These are phyloP conservation scores for Umbelopsis ramanniana DNA, from an alignment of 192 early-diverging fungal species.

Conservation along the genomic window DNA sequence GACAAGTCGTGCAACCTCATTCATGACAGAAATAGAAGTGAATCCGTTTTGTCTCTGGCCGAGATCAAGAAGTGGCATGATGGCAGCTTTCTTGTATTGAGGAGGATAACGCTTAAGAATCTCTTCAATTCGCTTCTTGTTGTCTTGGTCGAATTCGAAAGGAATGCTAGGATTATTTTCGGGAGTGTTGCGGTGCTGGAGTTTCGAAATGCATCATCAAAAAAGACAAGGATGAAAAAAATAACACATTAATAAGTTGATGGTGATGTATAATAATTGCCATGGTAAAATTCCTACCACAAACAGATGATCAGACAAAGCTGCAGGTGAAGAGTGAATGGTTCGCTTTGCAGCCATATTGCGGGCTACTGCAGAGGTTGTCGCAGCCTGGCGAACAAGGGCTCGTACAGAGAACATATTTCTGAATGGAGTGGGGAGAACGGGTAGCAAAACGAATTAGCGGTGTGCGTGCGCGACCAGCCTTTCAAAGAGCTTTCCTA, in stretches of 20 bases:
- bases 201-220: neutral
- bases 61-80: constrained; percentile 93
- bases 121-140: constrained; percentile 76
- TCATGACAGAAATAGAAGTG: constrained; percentile 95
- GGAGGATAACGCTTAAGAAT: constrained; percentile 94
- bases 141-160: constrained; percentile 87
- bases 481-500: constrained; percentile 17
- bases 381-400: constrained; percentile 47
- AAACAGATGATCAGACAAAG: constrained; percentile 60
- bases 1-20: constrained; percentile 90
- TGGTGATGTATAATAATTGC: neutral
- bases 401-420: constrained; percentile 46
- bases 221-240: neutral
- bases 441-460: constrained; percentile 8
- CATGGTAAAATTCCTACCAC: constrained; percentile 46
- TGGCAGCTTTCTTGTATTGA: constrained; percentile 98
- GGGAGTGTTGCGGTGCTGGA: constrained; percentile 78
- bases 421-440: constrained; percentile 21
- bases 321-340: constrained; percentile 47
- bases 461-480: constrained; percentile 21
- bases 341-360: constrained; percentile 44
- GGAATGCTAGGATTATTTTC: constrained; percentile 82
- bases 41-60: constrained; percentile 96
- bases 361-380: constrained; percentile 33
- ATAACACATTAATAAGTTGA: neutral